Conservation (phyloP, 2,329 filamentous ascomycete genomes). For the Pseudocercospora fuligena region DNA sequence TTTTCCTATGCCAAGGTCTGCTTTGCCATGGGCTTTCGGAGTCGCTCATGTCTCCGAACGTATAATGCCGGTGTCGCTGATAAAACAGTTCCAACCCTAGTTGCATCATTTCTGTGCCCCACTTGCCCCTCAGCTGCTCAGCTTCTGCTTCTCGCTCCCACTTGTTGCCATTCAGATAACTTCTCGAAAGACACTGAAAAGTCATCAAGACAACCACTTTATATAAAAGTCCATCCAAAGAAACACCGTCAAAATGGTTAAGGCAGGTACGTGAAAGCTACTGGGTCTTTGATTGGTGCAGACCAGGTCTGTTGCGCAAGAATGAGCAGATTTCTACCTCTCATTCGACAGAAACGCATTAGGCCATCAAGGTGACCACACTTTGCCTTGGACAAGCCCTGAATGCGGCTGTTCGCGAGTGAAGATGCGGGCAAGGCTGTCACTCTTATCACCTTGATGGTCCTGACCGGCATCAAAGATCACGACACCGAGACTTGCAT, state of each 20-base stretch:
- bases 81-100: neutral
- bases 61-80: neutral
- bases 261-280: constrained; percentile 75
- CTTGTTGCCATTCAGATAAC: constrained; percentile 6
- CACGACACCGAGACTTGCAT: neutral
- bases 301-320: constrained; percentile 45
- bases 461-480: neutral
- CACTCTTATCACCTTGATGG: constrained; percentile 17
- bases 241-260: constrained; percentile 87
- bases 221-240: constrained; percentile 37
- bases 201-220: constrained; percentile 18
- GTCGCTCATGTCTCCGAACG: neutral
- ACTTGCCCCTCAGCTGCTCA: neutral
- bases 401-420: constrained; percentile 16
- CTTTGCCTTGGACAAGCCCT: neutral
- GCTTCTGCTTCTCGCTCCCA: neutral
- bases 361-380: constrained; percentile 32
- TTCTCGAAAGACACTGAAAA: constrained; percentile 14
- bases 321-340: constrained; percentile 42
- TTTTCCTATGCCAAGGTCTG: neutral
- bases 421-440: constrained; percentile 6
- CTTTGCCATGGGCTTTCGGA: neutral
- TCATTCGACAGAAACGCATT: constrained; percentile 23
- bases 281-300: constrained; percentile 19
- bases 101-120: constrained; percentile 4